phyloP scores from a whole-genome alignment of 1,284 basidiomycete species.

The Cystobasidium sp. region DNA sequence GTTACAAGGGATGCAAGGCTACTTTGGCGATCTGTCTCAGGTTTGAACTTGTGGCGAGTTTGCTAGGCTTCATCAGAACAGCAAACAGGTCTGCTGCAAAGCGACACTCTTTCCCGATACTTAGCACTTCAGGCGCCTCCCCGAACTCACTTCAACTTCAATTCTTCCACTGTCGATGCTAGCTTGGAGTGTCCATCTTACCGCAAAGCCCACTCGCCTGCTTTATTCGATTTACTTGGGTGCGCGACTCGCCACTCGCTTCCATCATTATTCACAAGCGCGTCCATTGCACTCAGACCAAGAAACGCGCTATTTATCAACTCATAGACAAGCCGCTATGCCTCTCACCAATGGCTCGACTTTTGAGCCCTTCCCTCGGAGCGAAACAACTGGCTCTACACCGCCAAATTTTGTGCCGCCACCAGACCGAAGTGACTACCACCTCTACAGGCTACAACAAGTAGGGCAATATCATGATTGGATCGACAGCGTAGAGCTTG shows the following conservation, averaged over 20 bases:
- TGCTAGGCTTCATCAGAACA: slow-evolving; percentile 5
- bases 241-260: slow-evolving; percentile 10
- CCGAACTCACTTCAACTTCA: slow-evolving; percentile 5
- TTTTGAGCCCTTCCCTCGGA: neutral
- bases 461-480: neutral
- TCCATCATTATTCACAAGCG: slow-evolving; percentile 12
- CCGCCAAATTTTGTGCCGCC: neutral
- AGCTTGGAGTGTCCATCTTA: slow-evolving; percentile 7
- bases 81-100: slow-evolving; percentile 10
- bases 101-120: slow-evolving; percentile 14
- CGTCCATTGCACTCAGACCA: slow-evolving; percentile 13
- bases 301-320: slow-evolving; percentile 7
- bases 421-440: slow-evolving; percentile 6
- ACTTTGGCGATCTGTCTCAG: slow-evolving; percentile 14
- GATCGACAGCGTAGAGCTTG: neutral
- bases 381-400: neutral
- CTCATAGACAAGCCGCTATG: slow-evolving; percentile 9
- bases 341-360: slow-evolving; percentile 5
- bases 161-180: slow-evolving; percentile 10
- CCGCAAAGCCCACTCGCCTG: slow-evolving; percentile 11
- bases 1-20: slow-evolving; percentile 8
- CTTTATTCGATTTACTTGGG: slow-evolving; percentile 14
- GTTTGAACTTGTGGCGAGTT: slow-evolving; percentile 4
- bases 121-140: slow-evolving; percentile 9
- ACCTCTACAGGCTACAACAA: too few relatives aligned